phyloP scores from a whole-genome alignment of 768 basidiomycete species.

The Tephrocybe sp. region DNA sequence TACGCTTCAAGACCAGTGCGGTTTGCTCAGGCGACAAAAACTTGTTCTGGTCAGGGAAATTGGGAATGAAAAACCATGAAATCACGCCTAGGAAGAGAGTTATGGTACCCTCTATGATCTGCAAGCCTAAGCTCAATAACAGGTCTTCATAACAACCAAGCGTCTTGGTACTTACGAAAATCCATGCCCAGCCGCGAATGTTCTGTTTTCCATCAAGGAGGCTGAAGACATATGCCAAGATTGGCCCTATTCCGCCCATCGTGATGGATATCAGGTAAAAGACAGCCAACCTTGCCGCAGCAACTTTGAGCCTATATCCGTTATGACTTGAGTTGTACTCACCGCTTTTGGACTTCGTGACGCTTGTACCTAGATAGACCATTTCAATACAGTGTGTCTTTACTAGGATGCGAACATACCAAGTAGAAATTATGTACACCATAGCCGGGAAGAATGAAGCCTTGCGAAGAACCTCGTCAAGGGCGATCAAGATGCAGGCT shows the following conservation, averaged over 20 bases:
- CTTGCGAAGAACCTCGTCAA: slow-evolving; percentile 19
- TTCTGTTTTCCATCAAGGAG: slow-evolving; percentile 36
- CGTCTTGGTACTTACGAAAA: slow-evolving; percentile 34
- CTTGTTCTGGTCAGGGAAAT: slow-evolving; percentile 45
- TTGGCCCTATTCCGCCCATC: slow-evolving; percentile 38
- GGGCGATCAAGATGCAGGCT: background rate
- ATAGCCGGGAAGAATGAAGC: slow-evolving; percentile 45
- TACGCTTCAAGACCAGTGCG: slow-evolving; percentile 39
- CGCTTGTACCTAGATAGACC: slow-evolving; percentile 37
- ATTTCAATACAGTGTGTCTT: slow-evolving; percentile 4
- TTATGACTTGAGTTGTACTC: slow-evolving; percentile 3
- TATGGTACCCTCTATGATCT: slow-evolving; percentile 45
- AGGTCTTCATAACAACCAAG: background rate
- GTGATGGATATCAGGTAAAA: slow-evolving; percentile 40
- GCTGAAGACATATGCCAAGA: slow-evolving; percentile 41
- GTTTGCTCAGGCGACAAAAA: slow-evolving; percentile 44
- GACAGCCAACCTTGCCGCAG: slow-evolving; percentile 28
- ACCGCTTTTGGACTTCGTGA: slow-evolving; percentile 45
- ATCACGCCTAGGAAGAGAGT: slow-evolving; percentile 38
- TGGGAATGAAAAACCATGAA: slow-evolving; percentile 41
- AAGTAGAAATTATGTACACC: slow-evolving; percentile 44
- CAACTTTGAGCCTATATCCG: background rate
- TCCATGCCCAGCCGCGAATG: slow-evolving; percentile 48
- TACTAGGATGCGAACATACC: slow-evolving; percentile 22
- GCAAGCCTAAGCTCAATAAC: background rate